Base-by-base conservation (phyloP, 1,284 basidiomycete genomes). In the Rhizopogon parksii region DNA sequence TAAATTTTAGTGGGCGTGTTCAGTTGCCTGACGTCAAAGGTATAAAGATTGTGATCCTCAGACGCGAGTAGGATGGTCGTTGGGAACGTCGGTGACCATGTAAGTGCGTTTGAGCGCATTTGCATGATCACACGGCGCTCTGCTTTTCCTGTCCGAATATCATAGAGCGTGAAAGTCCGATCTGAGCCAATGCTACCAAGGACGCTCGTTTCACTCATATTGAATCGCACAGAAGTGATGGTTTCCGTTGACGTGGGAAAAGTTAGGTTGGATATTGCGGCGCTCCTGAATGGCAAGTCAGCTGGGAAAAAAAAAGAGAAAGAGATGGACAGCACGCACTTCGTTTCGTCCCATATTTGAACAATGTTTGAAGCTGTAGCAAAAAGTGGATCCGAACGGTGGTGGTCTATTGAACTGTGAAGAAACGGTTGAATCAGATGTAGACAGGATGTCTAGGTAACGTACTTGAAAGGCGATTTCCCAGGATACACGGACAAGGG, bases 21-120 rank as follows among this genome's bases (percentile, higher is more conserved):
- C 46, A 99, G 77, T 53, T 90, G 83, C 40, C 95, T 83, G 55
- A 99, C 90, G 65, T 99, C 96, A 67, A 96, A 99, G 0, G 96
- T 98, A 71, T 99, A 99, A 37, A 99, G 76, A 62, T 98, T 97
- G 73, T 98, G 95, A 66, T 99, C 96, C 72, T 99, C 96, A 1
- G 93, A 96, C 11, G 91, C 96, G 12, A 98, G 80, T 2, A 98
- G 81, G 36, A 98, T 74, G 3, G 86, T 79, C 0, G 95, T 97
- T 0, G 96, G 95, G 65, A 95, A 88, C 0, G 92, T 93, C 0
- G 96, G 95, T 46, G 92, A 97, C 93, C 95, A 99, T 17, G 91
- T 80, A 4, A 99, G 76, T 35, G 89, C 80, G 60, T 99, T 99
- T 61, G 83, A 84, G 58, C 80, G 82, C 83, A 94, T 91, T 71